Conservation (phyloP, 352 stramenopile species). For the Pythium chondricola region DNA sequence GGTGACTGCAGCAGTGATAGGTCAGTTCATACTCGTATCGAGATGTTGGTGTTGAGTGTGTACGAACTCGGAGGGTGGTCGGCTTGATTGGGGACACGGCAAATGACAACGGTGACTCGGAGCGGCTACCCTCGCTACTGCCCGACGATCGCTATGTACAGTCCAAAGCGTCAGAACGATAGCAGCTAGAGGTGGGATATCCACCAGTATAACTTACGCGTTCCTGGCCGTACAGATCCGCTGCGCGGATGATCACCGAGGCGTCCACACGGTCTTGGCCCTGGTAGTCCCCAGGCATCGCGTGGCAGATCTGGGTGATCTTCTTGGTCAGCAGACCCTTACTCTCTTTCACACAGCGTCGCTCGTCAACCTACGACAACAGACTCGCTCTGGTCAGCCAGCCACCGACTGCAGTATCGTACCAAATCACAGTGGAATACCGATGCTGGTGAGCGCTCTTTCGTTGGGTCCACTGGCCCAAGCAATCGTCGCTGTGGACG, state of each 20-base stretch:
- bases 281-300: constrained; percentile 24
- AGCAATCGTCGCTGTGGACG: constrained; percentile 22
- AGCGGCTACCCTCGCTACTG: background rate
- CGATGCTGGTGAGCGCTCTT: constrained; percentile 29
- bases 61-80: constrained; percentile 16
- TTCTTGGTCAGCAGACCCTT: constrained; percentile 39
- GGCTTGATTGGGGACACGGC: constrained; percentile 48
- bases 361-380: constrained; percentile 42
- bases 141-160: too few species aligned
- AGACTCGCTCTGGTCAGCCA: too few species aligned
- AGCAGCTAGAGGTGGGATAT: constrained; percentile 1
- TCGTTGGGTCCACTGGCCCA: constrained; percentile 39
- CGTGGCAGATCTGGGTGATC: constrained; percentile 33
- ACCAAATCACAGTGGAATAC: too few species aligned
- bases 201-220: constrained; percentile 18
- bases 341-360: constrained; percentile 18
- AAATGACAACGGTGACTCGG: constrained; percentile 14
- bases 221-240: constrained; percentile 38
- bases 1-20: constrained; percentile 7
- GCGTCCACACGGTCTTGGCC: constrained; percentile 12
- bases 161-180: background rate
- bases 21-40: constrained; percentile 8
- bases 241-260: constrained; percentile 20
- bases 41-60: background rate
- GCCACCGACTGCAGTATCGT: too few species aligned